A percentile compares a stretch with the other conserved stretches of the same genome.
These are phyloP conservation scores for Fusarium veterinarium DNA, from an alignment of 2,329 filamentous ascomycete genomes.

Conservation along the genomic window DNA sequence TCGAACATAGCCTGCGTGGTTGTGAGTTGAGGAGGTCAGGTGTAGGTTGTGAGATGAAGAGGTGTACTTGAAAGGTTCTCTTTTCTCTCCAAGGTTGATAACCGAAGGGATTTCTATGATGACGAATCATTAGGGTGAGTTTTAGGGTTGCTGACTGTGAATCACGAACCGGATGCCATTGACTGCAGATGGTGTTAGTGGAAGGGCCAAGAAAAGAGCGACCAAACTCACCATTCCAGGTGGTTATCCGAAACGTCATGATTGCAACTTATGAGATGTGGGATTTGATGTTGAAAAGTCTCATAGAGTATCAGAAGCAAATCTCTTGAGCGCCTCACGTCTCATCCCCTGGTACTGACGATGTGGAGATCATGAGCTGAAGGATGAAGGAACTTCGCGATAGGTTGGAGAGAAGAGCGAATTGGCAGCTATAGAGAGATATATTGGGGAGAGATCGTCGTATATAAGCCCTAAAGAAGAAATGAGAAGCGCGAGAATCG, in stretches of 20 bases:
- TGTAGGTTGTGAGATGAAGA: neutral
- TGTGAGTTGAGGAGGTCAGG: neutral
- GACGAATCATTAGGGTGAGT: neutral
- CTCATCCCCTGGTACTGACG: conserved; percentile 11
- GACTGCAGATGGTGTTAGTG: conserved; percentile 59
- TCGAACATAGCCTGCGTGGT: conserved; percentile 85
- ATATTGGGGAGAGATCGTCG: accelerated
- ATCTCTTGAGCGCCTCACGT: neutral
- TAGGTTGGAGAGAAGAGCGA: neutral
- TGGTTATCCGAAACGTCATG: conserved; percentile 84
- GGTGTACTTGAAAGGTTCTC: conserved; percentile 72
- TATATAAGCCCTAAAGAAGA: neutral
- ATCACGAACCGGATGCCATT: conserved; percentile 79
- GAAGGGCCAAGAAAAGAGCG: neutral
- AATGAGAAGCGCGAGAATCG: neutral
- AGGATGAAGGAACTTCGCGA: neutral
- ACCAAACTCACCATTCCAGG: conserved; percentile 78
- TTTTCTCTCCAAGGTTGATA: conserved; percentile 85
- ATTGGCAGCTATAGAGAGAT: neutral
- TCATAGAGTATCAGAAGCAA: neutral
- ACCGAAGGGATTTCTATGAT: conserved; percentile 78
- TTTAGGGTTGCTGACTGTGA: neutral
- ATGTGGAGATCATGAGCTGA: conserved; percentile 8
- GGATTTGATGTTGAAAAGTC: neutral
- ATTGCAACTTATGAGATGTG: conserved; percentile 34